phyloP scores from a whole-genome alignment of 352 stramenopile species.

The Pilasporangium apinafurcum region DNA sequence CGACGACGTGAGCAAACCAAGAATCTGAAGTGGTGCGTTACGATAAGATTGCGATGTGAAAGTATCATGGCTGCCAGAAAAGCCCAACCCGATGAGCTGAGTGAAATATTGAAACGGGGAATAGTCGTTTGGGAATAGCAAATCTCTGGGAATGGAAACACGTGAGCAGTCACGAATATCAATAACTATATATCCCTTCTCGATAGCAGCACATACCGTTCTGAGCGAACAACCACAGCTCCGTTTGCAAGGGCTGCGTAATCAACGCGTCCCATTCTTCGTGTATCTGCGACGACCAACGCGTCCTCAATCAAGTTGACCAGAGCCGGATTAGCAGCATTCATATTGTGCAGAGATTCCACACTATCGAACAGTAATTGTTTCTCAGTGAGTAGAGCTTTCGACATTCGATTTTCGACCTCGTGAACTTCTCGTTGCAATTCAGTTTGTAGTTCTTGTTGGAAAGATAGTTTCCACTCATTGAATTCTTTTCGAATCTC shows the following conservation, averaged over 20 bases:
- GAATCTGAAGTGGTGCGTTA: conserved; percentile 22
- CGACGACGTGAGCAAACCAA: conserved; percentile 29
- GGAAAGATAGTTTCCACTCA: conserved; percentile 16
- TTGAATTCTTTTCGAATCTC: conserved; percentile 16
- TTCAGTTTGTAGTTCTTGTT: conserved; percentile 31
- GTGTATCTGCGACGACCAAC: conserved; percentile 23
- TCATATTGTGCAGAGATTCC: conserved; percentile 34
- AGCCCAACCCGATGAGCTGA: conserved; percentile 23
- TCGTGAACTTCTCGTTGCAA: conserved; percentile 43
- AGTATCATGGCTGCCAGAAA: conserved; percentile 7
- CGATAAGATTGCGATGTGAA: conserved; percentile 65
- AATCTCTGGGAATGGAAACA: conserved; percentile 28
- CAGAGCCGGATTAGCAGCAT: conserved; percentile 52
- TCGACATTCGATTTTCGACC: conserved; percentile 56
- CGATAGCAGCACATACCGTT: conserved; percentile 23
- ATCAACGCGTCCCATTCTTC: conserved; percentile 52
- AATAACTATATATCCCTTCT: background rate
- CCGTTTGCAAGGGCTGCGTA: conserved; percentile 65
- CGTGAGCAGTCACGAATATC: background rate
- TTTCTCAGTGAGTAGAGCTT: conserved; percentile 53
- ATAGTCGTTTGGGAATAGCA: conserved; percentile 27
- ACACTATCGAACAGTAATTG: conserved; percentile 40
- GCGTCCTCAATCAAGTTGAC: conserved; percentile 43
- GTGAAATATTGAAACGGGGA: conserved; percentile 25
- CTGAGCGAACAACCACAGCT: conserved; percentile 44